Conservation (phyloP, 2,329 filamentous ascomycete species). For the Xylaria sp. region DNA sequence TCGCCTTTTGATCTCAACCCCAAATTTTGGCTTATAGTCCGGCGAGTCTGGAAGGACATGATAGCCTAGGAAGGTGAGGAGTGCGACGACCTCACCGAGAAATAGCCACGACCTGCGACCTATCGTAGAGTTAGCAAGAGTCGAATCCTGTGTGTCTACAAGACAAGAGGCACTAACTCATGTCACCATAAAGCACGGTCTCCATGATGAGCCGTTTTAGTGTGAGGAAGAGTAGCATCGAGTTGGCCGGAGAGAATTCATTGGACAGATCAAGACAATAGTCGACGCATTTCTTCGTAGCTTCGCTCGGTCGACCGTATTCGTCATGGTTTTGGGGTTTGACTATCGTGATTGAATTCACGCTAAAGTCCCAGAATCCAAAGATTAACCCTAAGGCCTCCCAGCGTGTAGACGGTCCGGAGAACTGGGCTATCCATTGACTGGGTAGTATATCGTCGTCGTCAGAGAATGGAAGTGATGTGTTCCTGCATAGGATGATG, state of each 20-base stretch:
- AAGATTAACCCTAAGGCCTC: constrained; percentile 57
- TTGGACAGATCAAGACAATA: constrained; percentile 45
- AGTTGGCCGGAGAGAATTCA: constrained; percentile 46
- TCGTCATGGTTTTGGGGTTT: constrained; percentile 25
- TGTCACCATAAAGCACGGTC: constrained; percentile 26
- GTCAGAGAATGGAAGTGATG: constrained; percentile 52
- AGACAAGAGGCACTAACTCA: constrained; percentile 28
- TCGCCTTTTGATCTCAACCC: constrained; percentile 46
- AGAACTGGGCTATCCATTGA: constrained; percentile 55
- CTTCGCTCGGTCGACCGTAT: constrained; percentile 28
- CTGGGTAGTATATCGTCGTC: constrained; percentile 50
- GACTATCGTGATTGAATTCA: constrained; percentile 21
- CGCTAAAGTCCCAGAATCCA: constrained; percentile 43
- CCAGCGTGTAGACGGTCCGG: constrained; percentile 55
- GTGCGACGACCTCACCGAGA: constrained; percentile 44
- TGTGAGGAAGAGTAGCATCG: constrained; percentile 30
- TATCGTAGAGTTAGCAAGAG: constrained; percentile 28
- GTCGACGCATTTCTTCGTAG: constrained; percentile 41
- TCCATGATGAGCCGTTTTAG: constrained; percentile 24
- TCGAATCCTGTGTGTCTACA: neutral
- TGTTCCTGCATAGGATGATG: constrained; percentile 53
- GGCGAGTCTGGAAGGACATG: constrained; percentile 54
- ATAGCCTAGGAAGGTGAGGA: constrained; percentile 61
- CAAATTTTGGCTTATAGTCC: constrained; percentile 40
- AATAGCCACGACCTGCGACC: constrained; percentile 46